Percentiles rank a stretch among this genome's conserved stretches.
Conservation (phyloP, 2,329 filamentous ascomycete species). For the Xylaria polymorpha region DNA sequence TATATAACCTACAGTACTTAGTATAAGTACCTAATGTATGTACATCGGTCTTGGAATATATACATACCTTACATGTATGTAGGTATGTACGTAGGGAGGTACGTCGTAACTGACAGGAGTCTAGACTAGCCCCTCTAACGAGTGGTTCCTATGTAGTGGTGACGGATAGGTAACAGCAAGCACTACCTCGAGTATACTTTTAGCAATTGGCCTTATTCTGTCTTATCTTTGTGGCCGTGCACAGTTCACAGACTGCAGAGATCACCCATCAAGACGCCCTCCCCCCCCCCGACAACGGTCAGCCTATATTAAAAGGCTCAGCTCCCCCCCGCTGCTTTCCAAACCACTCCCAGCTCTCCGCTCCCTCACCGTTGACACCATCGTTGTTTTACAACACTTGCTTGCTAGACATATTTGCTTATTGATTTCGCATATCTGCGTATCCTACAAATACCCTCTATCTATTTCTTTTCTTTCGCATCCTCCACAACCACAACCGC, state of each 20-base stretch:
- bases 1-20: neutral
- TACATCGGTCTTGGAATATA: neutral
- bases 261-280: neutral
- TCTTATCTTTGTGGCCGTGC: constrained; percentile 3
- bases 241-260: neutral
- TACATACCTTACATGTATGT: too few species aligned
- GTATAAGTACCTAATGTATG: too few species aligned
- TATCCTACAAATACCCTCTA: constrained; percentile 24
- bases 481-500: constrained; percentile 40
- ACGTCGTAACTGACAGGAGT: neutral
- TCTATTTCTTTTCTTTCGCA: constrained; percentile 27
- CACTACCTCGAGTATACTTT: constrained; percentile 2
- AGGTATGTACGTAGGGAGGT: neutral
- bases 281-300: constrained; percentile 32
- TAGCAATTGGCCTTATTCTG: neutral
- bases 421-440: neutral
- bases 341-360: constrained; percentile 8
- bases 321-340: constrained; percentile 28
- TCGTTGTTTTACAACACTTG: constrained; percentile 12
- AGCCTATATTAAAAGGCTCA: constrained; percentile 33
- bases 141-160: neutral
- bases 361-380: constrained; percentile 24
- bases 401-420: neutral
- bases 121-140: neutral
- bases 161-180: neutral